A percentile compares a stretch with the other conserved stretches of the same genome.
Conservation (phyloP, 1,284 basidiomycete genomes). For the Boletus holoroseus region DNA sequence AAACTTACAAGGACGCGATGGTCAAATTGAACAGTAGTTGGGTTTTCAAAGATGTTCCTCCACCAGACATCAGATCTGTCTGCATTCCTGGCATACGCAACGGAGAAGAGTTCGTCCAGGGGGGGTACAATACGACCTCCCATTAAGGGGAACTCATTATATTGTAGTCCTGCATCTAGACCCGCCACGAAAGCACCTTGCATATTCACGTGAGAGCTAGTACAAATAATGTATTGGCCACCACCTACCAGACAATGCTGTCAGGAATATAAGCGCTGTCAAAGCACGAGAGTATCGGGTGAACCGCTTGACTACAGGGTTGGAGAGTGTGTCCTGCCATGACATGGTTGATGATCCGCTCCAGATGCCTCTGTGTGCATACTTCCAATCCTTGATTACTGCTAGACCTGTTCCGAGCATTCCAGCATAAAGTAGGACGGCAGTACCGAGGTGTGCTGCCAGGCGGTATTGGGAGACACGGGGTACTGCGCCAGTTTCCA, state of each 20-base stretch:
- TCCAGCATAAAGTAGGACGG: conserved; percentile 85
- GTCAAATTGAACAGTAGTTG: conserved; percentile 95
- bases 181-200: conserved; percentile 96
- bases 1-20: conserved; percentile 81
- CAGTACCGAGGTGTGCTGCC: conserved; percentile 89
- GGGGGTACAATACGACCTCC: conserved; percentile 85
- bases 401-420: conserved; percentile 85
- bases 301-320: conserved; percentile 57
- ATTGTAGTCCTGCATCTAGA: conserved; percentile 91
- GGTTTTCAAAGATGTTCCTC: conserved; percentile 95
- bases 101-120: conserved; percentile 75
- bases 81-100: conserved; percentile 61
- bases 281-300: conserved; percentile 56
- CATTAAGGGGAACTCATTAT: conserved; percentile 99
- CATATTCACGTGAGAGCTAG: conserved; percentile 7
- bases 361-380: conserved; percentile 45
- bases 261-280: conserved; percentile 78
- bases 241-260: conserved; percentile 76
- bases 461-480: conserved; percentile 96
- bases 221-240: conserved; percentile 11
- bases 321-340: conserved; percentile 52
- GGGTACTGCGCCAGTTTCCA: conserved; percentile 79
- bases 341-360: conserved; percentile 40
- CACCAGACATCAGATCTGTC: conserved; percentile 80
- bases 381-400: conserved; percentile 78